Evolutionary conservation across 495 filamentous ascomycete species (phyloP).

Genomic region (Oidiodendron maius): DNA sequence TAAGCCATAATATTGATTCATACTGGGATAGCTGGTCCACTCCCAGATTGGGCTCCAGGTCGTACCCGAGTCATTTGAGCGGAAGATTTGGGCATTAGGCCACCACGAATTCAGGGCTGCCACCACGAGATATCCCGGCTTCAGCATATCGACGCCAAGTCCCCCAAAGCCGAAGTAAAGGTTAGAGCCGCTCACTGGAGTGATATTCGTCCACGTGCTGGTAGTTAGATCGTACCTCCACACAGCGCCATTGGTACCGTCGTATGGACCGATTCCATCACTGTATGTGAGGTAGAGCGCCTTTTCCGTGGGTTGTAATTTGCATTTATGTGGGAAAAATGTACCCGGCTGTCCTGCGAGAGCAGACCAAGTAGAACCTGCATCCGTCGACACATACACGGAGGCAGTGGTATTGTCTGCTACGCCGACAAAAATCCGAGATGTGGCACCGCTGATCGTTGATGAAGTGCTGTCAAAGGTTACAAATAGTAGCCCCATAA

Average conservation of each 20-base stretch:
- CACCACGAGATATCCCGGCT: slow-evolving; percentile 49
- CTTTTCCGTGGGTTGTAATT: slow-evolving; percentile 46
- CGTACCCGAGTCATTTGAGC: slow-evolving; percentile 44
- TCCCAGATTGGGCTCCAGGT: slow-evolving; percentile 15
- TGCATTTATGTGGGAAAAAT: slow-evolving; percentile 51
- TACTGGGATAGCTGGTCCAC: too few species aligned
- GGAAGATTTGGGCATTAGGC: slow-evolving; percentile 50
- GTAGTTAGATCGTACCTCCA: slow-evolving; percentile 44
- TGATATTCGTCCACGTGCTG: slow-evolving; percentile 48
- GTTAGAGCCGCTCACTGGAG: slow-evolving; percentile 33
- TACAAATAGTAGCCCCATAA: slow-evolving; percentile 42
- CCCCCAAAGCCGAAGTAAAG: slow-evolving; percentile 51
- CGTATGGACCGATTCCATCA: slow-evolving; percentile 50
- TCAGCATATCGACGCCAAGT: slow-evolving; percentile 46
- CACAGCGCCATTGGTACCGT: slow-evolving; percentile 44
- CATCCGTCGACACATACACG: slow-evolving; percentile 48
- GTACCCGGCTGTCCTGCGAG: slow-evolving; percentile 41
- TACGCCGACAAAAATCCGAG: slow-evolving; percentile 51
- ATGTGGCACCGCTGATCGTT: slow-evolving; percentile 38
- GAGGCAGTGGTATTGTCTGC: slow-evolving; percentile 45
- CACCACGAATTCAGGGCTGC: slow-evolving; percentile 53
- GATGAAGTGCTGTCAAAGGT: slow-evolving; percentile 51
- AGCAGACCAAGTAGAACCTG: slow-evolving; percentile 36
- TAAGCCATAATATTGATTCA: too few species aligned
- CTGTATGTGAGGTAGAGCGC: slow-evolving; percentile 51